Evolutionary conservation across 768 basidiomycete species (phyloP), one percentile per base, ranked within the genome.

Genomic region (Dictyophora rubrovolvata): DNA sequence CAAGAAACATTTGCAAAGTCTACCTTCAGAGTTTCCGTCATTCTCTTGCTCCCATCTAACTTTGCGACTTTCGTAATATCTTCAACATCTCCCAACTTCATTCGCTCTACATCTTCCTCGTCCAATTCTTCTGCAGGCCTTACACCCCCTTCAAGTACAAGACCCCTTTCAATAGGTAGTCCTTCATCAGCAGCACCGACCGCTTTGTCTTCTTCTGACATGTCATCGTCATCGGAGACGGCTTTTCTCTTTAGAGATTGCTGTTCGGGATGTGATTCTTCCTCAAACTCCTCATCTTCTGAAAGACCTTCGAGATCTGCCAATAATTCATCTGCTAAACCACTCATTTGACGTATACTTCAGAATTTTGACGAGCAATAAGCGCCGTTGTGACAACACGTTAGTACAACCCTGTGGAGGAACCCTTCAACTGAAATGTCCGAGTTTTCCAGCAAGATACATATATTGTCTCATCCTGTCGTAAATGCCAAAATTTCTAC

Each of bases 91-190:
- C 84, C 84, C 36, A 99, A 74, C 66, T 98, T 92, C 92, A 97
- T 97, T 66, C 85, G 83, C 67, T 93, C 87, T 33, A 98, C 96
- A 60, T 94, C 92, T 64, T 95, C 94, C 28, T 77, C 85, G 69
- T 97, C 93, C 48, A 98, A 76, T 73, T 99, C 94, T 42, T 97
- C 93, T n/a, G 94, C 92, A 14, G 95, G 95, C 64, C 82, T 83
- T 12, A 94, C 76, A 10, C 95, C 95, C 0, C 93, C 94, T 56
- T 89, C 89, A 0, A 89, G 77, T 5, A 91, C 85, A 14, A 94
- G 77, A 5, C 77, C 78, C 0, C 78, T 79, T 6, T 78, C 70
- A 37, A 78, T 76, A 5, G 62, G 71, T 36, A 70, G 69, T 51
- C 70, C 73, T 53, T 75, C 70, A 1, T 65, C 61, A 1, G 63